These are phyloP conservation scores for Kwoniella pini DNA, from an alignment of 768 basidiomycete genomes.

Conservation along the genomic window DNA sequence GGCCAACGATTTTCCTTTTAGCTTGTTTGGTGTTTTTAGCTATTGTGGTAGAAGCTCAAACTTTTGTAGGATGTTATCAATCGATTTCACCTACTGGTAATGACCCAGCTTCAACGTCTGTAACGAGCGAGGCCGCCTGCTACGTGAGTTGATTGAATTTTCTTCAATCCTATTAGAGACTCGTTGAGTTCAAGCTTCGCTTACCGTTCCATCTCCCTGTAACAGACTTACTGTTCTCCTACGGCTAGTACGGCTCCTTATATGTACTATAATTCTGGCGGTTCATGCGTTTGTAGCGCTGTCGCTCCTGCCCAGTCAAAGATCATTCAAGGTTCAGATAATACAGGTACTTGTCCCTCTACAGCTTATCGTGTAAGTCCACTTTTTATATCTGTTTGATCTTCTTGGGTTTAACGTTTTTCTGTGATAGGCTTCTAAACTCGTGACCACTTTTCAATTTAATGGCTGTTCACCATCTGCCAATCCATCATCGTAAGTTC, in stretches of 20 bases:
- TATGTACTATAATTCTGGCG: neutral
- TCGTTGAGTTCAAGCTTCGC: neutral
- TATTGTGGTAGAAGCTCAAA: neutral
- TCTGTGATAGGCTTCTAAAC: neutral
- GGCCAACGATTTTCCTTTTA: neutral
- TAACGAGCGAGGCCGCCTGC: neutral
- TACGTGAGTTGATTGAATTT: neutral
- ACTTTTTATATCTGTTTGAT: too few species aligned
- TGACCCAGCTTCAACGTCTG: neutral
- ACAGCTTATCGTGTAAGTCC: neutral
- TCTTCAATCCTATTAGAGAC: too few species aligned
- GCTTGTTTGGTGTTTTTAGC: neutral
- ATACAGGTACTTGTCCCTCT: neutral
- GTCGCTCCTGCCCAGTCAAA: neutral
- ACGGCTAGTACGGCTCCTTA: neutral
- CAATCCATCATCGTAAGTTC: neutral
- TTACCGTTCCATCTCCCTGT: neutral
- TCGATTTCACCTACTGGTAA: neutral
- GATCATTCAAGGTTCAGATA: neutral
- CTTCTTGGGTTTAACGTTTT: too few species aligned
- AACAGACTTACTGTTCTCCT: neutral
- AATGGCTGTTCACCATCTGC: neutral
- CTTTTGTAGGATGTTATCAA: neutral
- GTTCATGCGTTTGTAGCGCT: neutral
- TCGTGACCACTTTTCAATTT: neutral